These are phyloP conservation scores for Fallopia convolvulus DNA, from an alignment of 148 eudicot genomes.

Conservation along the genomic window DNA sequence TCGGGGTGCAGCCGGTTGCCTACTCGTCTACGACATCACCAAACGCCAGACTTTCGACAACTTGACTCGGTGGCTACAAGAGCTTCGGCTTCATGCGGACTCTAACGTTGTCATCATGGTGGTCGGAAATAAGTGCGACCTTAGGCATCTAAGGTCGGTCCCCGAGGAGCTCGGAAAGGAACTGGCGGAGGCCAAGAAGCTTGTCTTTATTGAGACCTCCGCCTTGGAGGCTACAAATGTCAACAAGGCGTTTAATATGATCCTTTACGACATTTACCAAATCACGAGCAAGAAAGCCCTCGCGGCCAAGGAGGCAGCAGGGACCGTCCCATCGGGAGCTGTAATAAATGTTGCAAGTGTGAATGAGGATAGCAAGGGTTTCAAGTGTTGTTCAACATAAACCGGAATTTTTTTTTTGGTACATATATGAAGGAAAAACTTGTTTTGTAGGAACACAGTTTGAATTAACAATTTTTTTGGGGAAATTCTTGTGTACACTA, in stretches of 20 bases:
- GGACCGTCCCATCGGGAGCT: not conserved
- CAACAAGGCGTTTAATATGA: not conserved
- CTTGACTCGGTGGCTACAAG: not conserved
- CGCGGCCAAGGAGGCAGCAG: not conserved
- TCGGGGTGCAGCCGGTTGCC: not conserved
- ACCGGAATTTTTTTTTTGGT: not conserved
- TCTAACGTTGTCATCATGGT: not conserved
- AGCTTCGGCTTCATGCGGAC: not conserved
- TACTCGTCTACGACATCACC: slow-evolving; percentile 2
- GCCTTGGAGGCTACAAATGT: slow-evolving; percentile 3
- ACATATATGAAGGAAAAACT: not conserved
- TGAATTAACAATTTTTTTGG: no score
- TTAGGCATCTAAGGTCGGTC: not conserved
- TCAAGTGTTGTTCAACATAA: slow-evolving; percentile 2
- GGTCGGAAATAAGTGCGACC: not conserved
- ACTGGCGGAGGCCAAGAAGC: not conserved
- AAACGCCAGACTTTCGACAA: not conserved
- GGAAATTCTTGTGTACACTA: no score
- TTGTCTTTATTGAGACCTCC: not conserved
- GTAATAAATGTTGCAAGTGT: not conserved
- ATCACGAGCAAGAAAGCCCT: not conserved
- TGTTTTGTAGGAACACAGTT: not conserved
- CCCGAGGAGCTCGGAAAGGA: not conserved
- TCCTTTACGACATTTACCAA: not conserved
- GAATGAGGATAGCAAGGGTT: not conserved